phyloP scores from a whole-genome alignment of 2,329 filamentous ascomycete genomes.

The Dothistroma pini region DNA sequence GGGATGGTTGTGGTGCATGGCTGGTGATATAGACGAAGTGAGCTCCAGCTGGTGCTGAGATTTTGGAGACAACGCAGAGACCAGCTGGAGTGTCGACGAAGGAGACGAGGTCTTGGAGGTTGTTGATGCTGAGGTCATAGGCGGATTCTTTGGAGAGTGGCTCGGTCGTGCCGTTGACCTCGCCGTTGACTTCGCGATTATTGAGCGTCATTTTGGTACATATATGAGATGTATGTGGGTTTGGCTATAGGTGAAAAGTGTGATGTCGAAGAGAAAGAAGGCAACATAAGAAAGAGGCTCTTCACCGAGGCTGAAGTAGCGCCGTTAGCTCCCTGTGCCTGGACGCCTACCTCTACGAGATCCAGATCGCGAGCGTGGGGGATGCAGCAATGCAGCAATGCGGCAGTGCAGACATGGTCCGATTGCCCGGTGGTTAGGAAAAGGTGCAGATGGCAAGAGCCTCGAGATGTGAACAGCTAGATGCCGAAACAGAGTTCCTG shows the following conservation, averaged over 20 bases:
- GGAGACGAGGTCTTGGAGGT: conserved; percentile 40
- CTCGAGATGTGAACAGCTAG: too few species aligned
- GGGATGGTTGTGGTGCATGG: conserved; percentile 41
- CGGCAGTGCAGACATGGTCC: not conserved
- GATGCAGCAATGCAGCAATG: not conserved
- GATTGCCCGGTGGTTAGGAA: too few species aligned
- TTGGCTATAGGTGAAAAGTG: not conserved
- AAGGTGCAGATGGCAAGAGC: too few species aligned
- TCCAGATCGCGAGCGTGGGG: not conserved
- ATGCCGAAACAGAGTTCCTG: too few species aligned
- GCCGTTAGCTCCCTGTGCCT: not conserved
- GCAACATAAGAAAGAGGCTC: not conserved
- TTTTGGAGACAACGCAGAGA: conserved; percentile 46
- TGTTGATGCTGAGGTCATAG: conserved; percentile 26
- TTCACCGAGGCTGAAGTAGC: not conserved
- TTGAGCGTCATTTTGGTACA: conserved; percentile 13
- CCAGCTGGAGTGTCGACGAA: conserved; percentile 39
- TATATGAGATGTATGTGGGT: not conserved
- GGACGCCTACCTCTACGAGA: not conserved
- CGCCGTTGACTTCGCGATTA: conserved; percentile 14
- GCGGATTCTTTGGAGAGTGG: conserved; percentile 19
- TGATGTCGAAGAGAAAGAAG: not conserved
- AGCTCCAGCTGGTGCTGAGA: conserved; percentile 50
- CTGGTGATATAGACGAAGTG: conserved; percentile 49
- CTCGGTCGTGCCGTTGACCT: conserved; percentile 9